phyloP scores from a whole-genome alignment of 257 asterid species.

The Haberlea rhodopensis region DNA sequence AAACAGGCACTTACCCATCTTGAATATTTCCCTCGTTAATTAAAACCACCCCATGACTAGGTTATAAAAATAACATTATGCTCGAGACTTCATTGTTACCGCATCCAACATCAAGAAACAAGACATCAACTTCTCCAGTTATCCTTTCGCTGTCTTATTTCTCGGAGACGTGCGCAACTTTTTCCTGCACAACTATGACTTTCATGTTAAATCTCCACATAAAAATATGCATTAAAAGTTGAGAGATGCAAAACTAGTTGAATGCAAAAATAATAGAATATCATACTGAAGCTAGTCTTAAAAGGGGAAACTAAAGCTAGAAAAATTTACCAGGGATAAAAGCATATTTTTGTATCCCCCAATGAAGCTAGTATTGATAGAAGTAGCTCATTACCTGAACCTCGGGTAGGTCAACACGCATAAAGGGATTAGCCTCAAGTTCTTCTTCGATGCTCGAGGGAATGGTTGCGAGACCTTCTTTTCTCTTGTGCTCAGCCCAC shows the following conservation, averaged over 20 bases:
- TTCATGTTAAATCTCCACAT: not conserved
- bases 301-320: too few species aligned
- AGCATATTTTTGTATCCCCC: too few species aligned
- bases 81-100: too few species aligned
- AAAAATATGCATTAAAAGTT: not conserved
- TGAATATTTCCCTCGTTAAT: too few species aligned
- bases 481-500: slow-evolving; percentile 49
- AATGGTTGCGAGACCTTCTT: slow-evolving; percentile 64
- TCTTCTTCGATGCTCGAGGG: slow-evolving; percentile 91
- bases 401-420: slow-evolving; percentile 84
- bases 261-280: not conserved
- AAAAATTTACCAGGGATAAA: too few species aligned
- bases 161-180: slow-evolving; percentile 67
- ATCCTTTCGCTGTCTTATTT: slow-evolving; percentile 73
- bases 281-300: too few species aligned
- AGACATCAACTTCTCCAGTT: slow-evolving; percentile 67
- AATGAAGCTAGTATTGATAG: too few species aligned
- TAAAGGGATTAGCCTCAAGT: slow-evolving; percentile 82
- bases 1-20: too few species aligned
- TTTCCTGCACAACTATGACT: slow-evolving; percentile 42
- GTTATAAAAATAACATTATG: too few species aligned
- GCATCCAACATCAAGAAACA: too few species aligned
- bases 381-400: slow-evolving; percentile 91
- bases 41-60: too few species aligned
- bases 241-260: not conserved